These are phyloP conservation scores for Venturia oleaginea DNA, from an alignment of 2,329 filamentous ascomycete genomes.

Conservation along the genomic window DNA sequence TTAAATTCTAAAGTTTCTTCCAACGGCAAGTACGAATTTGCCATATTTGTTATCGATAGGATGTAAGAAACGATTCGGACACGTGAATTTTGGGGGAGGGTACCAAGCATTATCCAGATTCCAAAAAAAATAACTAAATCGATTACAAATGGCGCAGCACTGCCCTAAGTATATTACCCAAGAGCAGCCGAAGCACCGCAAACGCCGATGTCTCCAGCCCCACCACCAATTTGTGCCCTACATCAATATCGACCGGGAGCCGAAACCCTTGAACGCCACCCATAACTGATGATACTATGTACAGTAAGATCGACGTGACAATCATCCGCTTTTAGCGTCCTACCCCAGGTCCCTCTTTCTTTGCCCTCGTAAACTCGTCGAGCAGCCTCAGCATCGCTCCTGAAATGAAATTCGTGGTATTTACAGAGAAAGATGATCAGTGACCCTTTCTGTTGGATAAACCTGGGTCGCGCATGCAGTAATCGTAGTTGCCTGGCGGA, in stretches of 20 bases:
- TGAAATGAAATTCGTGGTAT: neutral
- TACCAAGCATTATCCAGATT: no score
- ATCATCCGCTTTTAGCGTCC: neutral
- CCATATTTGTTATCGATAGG: no score
- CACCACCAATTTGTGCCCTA: neutral
- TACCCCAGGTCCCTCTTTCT: no score
- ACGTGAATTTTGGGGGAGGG: no score
- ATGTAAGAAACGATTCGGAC: no score
- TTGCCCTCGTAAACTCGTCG: no score
- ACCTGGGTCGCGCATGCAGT: conserved; percentile 20
- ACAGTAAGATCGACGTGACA: neutral
- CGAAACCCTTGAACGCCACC: neutral
- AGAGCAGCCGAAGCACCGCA: neutral
- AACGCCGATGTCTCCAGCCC: neutral
- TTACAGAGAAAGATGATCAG: neutral
- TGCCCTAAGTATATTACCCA: neutral
- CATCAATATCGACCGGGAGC: neutral
- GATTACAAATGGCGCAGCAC: neutral
- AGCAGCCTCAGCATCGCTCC: neutral
- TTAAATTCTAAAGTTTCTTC: no score
- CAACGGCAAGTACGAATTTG: no score
- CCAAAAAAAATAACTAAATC: no score
- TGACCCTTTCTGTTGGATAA: conserved; percentile 2
- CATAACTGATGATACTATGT: no score
- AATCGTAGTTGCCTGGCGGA: conserved; percentile 18